A percentile compares a stretch with the other conserved stretches of the same genome.
Conservation (phyloP, 2,329 filamentous ascomycete species). For the Hypoxylon sp. region DNA sequence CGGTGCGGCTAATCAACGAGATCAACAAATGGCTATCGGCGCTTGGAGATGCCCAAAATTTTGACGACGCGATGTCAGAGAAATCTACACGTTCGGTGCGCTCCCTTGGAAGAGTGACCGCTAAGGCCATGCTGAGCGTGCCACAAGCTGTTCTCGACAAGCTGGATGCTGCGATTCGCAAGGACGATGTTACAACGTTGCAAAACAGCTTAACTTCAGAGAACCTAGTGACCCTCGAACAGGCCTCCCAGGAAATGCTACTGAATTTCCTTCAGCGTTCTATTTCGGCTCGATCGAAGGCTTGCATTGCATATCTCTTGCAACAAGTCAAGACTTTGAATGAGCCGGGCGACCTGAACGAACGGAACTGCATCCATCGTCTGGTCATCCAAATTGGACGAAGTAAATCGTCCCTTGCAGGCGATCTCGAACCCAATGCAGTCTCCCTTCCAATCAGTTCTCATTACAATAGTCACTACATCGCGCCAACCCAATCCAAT, state of each 20-base stretch:
- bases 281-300: slow-evolving; percentile 77
- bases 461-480: slow-evolving; percentile 77
- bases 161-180: slow-evolving; percentile 79
- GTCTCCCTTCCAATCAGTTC: slow-evolving; percentile 64
- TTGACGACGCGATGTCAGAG: slow-evolving; percentile 81
- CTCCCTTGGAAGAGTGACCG: slow-evolving; percentile 82
- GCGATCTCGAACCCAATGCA: slow-evolving; percentile 67
- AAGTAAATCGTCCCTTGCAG: slow-evolving; percentile 66
- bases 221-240: slow-evolving; percentile 67
- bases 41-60: slow-evolving; percentile 81
- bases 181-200: slow-evolving; percentile 73
- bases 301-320: slow-evolving; percentile 80
- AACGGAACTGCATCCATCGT: slow-evolving; percentile 92
- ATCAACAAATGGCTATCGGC: slow-evolving; percentile 95
- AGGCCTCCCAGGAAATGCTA: slow-evolving; percentile 75
- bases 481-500: slow-evolving; percentile 78
- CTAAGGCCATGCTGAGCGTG: slow-evolving; percentile 81
- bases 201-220: slow-evolving; percentile 70
- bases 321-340: slow-evolving; percentile 78
- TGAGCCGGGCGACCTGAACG: slow-evolving; percentile 93
- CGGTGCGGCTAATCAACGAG: slow-evolving; percentile 65
- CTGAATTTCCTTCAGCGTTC: slow-evolving; percentile 84
- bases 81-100: slow-evolving; percentile 77
- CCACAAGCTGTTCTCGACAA: slow-evolving; percentile 77
- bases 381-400: slow-evolving; percentile 93